Conservation (phyloP, 1,139 yeast genomes). For the Diutina sp. region DNA sequence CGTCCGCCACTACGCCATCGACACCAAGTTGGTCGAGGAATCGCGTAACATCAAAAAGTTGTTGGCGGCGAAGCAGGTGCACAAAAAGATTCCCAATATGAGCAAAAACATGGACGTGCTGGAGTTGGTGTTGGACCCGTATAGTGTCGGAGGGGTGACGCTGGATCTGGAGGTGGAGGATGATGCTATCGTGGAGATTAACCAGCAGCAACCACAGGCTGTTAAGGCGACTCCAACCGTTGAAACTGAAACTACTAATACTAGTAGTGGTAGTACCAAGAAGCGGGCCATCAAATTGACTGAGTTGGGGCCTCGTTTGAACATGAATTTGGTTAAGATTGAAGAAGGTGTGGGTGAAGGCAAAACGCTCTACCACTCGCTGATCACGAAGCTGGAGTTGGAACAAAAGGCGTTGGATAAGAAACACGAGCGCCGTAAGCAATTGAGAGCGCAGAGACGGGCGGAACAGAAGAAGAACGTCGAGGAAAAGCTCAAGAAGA, state of each 20-base stretch:
- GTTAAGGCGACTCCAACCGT: constrained; percentile 5
- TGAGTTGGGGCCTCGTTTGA: constrained; percentile 88
- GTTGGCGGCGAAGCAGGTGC: constrained; percentile 48
- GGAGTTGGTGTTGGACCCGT: constrained; percentile 75
- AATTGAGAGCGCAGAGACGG: constrained; percentile 59
- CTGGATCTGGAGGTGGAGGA: constrained; percentile 93
- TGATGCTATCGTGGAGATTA: constrained; percentile 70
- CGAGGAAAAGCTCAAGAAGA: constrained; percentile 60
- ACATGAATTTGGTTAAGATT: constrained; percentile 64
- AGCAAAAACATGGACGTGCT: constrained; percentile 60
- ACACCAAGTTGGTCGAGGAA: constrained; percentile 77
- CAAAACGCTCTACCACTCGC: constrained; percentile 74
- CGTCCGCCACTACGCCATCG: constrained; percentile 82
- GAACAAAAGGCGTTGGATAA: constrained; percentile 55
- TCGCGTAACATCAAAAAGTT: constrained; percentile 70
- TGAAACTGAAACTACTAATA: constrained; percentile 6
- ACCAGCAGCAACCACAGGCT: constrained; percentile 21
- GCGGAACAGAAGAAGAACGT: constrained; percentile 73
- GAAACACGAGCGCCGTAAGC: constrained; percentile 49
- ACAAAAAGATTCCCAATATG: constrained; percentile 67
- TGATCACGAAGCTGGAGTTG: constrained; percentile 43
- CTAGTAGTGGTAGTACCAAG: constrained; percentile 15
- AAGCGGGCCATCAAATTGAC: constrained; percentile 87
- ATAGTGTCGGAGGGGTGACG: constrained; percentile 67
- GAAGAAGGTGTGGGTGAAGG: constrained; percentile 83